Percentiles rank a stretch among this genome's conserved stretches.
Conservation (phyloP, 1,139 yeast genomes). For the Magnusiomyces ingens region DNA sequence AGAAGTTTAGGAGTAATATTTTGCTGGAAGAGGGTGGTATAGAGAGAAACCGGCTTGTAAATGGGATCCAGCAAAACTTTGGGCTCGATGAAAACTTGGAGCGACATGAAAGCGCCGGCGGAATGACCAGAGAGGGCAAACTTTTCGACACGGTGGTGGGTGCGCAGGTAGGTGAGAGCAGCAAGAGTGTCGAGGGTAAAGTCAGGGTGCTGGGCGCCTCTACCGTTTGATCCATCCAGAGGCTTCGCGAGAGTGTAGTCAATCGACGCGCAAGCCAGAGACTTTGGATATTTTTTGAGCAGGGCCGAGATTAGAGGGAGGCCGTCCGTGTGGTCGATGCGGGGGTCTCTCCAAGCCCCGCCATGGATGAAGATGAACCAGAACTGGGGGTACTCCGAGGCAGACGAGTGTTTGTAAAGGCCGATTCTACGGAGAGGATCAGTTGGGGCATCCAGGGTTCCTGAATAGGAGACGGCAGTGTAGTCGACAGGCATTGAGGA, state of each 20-base stretch:
- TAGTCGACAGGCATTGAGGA: not conserved
- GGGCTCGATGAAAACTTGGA: slow-evolving; percentile 42
- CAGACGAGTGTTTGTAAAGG: not conserved
- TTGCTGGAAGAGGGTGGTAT: not conserved
- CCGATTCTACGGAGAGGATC: not conserved
- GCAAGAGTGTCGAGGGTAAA: slow-evolving; percentile 52
- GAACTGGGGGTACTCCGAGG: not conserved
- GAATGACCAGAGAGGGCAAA: slow-evolving; percentile 63
- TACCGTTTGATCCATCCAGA: slow-evolving; percentile 1
- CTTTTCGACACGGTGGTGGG: slow-evolving; percentile 28
- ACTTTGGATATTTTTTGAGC: slow-evolving; percentile 15
- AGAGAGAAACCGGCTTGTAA: not conserved
- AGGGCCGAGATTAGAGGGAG: slow-evolving; percentile 32
- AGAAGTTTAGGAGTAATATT: slow-evolving; percentile 1
- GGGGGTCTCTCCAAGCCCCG: slow-evolving; percentile 82
- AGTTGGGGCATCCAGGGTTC: not conserved
- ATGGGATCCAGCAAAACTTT: not conserved
- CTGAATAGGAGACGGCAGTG: not conserved
- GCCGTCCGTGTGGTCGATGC: slow-evolving; percentile 53
- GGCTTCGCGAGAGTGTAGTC: slow-evolving; percentile 56
- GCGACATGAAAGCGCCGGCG: slow-evolving; percentile 67
- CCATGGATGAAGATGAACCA: slow-evolving; percentile 64
- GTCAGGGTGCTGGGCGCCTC: slow-evolving; percentile 49
- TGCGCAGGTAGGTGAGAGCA: slow-evolving; percentile 37
- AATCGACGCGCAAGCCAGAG: slow-evolving; percentile 36